A percentile compares a stretch with the other conserved stretches of the same genome.
Conservation (phyloP, 305 asterid genomes). For the Caryopteris hybrid region DNA sequence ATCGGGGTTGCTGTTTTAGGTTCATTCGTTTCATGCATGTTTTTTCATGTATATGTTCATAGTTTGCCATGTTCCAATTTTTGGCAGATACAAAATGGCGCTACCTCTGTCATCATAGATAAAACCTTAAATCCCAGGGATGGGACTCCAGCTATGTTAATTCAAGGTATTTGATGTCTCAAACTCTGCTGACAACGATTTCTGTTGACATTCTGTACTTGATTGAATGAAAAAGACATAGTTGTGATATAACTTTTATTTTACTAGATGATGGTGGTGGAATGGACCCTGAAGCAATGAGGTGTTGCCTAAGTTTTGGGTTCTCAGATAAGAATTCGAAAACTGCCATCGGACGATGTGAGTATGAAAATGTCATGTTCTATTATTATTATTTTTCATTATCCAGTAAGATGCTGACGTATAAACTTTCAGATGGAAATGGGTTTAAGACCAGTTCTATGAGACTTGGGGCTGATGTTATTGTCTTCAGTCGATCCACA, state of each 20-base stretch:
- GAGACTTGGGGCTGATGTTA: slow-evolving; percentile 95
- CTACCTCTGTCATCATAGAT: slow-evolving; percentile 62
- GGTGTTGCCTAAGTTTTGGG: slow-evolving; percentile 86
- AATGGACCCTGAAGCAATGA: slow-evolving; percentile 86
- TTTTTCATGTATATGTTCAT: slow-evolving; percentile 15
- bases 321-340: slow-evolving; percentile 84
- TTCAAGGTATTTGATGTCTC: slow-evolving; percentile 62
- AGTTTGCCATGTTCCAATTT: slow-evolving; percentile 26
- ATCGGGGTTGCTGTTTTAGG: slow-evolving; percentile 4
- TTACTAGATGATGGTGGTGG: slow-evolving; percentile 88
- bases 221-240: slow-evolving; percentile 7
- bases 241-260: slow-evolving; percentile 23
- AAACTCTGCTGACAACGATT: slow-evolving; percentile 12
- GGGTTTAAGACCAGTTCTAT: slow-evolving; percentile 97
- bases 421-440: slow-evolving; percentile 77
- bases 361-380: slow-evolving; percentile 22
- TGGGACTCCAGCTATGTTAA: slow-evolving; percentile 63
- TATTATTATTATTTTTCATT: not conserved
- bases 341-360: slow-evolving; percentile 81
- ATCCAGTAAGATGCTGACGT: slow-evolving; percentile 19
- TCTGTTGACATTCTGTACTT: slow-evolving; percentile 15
- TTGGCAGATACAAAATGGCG: slow-evolving; percentile 76
- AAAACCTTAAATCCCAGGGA: slow-evolving; percentile 64
- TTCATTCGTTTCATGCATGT: not conserved
- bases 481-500: slow-evolving; percentile 73